Evolutionary conservation across 1,139 yeast genomes (phyloP), one percentile per base, ranked within the genome.

Genomic region (Arxiozyma heterogenica): DNA sequence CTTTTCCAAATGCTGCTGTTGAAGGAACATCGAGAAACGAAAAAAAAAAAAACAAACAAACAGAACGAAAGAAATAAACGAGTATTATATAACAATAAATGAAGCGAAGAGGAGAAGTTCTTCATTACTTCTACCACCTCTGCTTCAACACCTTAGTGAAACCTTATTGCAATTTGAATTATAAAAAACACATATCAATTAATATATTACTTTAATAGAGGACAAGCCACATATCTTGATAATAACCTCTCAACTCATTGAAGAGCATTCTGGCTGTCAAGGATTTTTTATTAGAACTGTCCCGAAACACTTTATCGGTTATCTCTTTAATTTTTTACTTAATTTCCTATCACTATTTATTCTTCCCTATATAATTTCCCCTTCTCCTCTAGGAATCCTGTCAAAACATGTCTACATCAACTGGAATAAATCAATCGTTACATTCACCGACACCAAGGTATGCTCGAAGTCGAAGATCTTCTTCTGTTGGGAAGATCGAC

Each of bases 401-500:
- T 3, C 15, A n/a, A 34, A 34, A 12, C 39, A 46, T 46, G 49
- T 21, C 49, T 21, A 15, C 43, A 15, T 21, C 49, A 15, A 46
- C 41, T 21, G 49, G 49, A 46, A 22, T 25, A n/a, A 46, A 46
- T 3, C 42, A 38, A 21, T 46, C 21, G 17, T 21, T 46, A 46
- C 49, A 46, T 18, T 17, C 49, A 22, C 42, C 20, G 21, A 46
- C 49, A 21, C 30, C 12, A 18, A 22, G 42, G 21, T 34, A 46
- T 55, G 42, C 41, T 17, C 49, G 49, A 46, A 46, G 42, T 21
- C 62, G 71, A 56, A 64, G 71, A 38, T 61, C 66, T 12, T 66
- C 71, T 27, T 68, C 71, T 12, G 64, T 68, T 15, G 71, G 71
- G 6, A 63, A 63, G 44, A 65, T 68, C 20, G 63, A 66, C 46